Conservation (phyloP, 108 stramenopile species). For the Cyclotella kingstonii region DNA sequence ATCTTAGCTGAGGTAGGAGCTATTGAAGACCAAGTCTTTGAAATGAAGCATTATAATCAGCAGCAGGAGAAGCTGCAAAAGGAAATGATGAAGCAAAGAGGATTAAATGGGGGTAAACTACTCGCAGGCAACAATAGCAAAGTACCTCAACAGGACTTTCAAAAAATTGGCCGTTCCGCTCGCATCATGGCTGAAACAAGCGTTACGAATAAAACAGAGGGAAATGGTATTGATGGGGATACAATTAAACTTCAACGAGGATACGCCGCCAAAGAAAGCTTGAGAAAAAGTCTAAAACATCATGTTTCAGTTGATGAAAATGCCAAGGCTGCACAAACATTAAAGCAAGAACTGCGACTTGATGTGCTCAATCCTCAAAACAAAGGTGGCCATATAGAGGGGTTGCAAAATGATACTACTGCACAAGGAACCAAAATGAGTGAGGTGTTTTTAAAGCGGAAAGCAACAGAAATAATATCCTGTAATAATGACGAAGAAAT, state of each 20-base stretch:
- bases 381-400: slow-evolving; percentile 10
- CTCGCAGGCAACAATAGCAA: slow-evolving; percentile 37
- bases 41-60: slow-evolving; percentile 88
- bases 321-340: slow-evolving; percentile 57
- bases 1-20: slow-evolving; percentile 91
- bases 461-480: slow-evolving; percentile 36
- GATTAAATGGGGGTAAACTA: slow-evolving; percentile 44
- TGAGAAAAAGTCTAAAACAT: slow-evolving; percentile 48
- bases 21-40: slow-evolving; percentile 96
- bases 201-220: slow-evolving; percentile 6
- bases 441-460: slow-evolving; percentile 29
- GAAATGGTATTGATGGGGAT: slow-evolving; percentile 23
- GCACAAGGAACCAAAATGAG: slow-evolving; percentile 22
- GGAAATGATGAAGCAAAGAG: slow-evolving; percentile 43
- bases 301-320: slow-evolving; percentile 55
- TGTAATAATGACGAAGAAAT: too few species aligned
- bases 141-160: slow-evolving; percentile 31
- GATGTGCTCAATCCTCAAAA: slow-evolving; percentile 13
- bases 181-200: slow-evolving; percentile 59
- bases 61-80: slow-evolving; percentile 59
- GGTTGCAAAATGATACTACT: slow-evolving; percentile 24
- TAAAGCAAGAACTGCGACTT: slow-evolving; percentile 53
- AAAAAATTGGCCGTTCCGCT: slow-evolving; percentile 66
- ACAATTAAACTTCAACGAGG: slow-evolving; percentile 45
- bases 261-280: slow-evolving; percentile 46